These are phyloP conservation scores for Alliaria petiolata DNA, from an alignment of 345 rosid genomes.

Conservation along the genomic window DNA sequence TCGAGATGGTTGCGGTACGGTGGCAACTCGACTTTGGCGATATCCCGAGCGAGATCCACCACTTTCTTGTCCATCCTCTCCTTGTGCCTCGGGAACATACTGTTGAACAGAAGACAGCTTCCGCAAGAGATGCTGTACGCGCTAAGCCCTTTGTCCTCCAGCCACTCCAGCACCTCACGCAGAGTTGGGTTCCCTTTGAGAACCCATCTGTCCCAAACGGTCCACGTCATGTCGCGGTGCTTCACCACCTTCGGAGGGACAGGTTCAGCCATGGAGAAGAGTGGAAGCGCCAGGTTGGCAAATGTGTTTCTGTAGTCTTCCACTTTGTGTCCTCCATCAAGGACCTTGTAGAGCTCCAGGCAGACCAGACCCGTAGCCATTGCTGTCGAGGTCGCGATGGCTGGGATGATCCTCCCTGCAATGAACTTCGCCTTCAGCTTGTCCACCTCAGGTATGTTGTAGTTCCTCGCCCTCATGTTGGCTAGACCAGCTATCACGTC, in stretches of 20 bases:
- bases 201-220: slow-evolving; percentile 94
- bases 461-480: slow-evolving; percentile 83
- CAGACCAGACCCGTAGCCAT: slow-evolving; percentile 88
- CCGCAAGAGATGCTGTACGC: slow-evolving; percentile 91
- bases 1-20: slow-evolving; percentile 65
- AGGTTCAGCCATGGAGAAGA: slow-evolving; percentile 77
- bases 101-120: slow-evolving; percentile 78
- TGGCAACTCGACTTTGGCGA: slow-evolving; percentile 74
- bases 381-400: slow-evolving; percentile 82
- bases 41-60: slow-evolving; percentile 76
- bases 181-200: slow-evolving; percentile 64
- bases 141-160: slow-evolving; percentile 62
- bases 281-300: slow-evolving; percentile 68
- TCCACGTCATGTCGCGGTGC: slow-evolving; percentile 85
- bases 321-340: slow-evolving; percentile 56
- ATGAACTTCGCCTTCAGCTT: slow-evolving; percentile 78
- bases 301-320: slow-evolving; percentile 69
- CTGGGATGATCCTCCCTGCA: slow-evolving; percentile 79
- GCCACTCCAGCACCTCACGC: slow-evolving; percentile 78
- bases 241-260: slow-evolving; percentile 77
- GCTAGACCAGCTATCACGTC: slow-evolving; percentile 73
- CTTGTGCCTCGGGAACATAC: slow-evolving; percentile 74
- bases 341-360: slow-evolving; percentile 68
- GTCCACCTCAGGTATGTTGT: slow-evolving; percentile 67
- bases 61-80: slow-evolving; percentile 86